A percentile compares a stretch with the other conserved stretches of the same genome.
These are phyloP conservation scores for Chlamydomonas incerta DNA, from an alignment of 139 green algal species.

Conservation along the genomic window DNA sequence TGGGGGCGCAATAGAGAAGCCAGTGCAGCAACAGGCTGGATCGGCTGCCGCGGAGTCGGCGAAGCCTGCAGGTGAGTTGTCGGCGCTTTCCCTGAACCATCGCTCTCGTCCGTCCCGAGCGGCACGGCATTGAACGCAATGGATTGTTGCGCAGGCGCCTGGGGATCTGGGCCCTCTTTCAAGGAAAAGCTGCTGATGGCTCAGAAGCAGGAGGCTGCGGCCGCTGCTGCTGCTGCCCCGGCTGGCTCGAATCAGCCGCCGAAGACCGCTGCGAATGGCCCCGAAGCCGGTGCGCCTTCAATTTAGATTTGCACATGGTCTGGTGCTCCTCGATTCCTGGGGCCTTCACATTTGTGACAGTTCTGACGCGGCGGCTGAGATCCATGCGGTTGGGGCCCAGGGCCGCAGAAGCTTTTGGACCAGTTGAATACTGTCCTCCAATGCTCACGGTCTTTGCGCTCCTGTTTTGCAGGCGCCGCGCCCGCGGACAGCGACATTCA, in stretches of 20 bases:
- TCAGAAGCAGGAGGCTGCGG: slow-evolving; percentile 12
- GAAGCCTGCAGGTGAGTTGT: background rate
- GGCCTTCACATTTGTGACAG: background rate
- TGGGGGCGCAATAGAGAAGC: slow-evolving; percentile 1
- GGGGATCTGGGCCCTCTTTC: slow-evolving; percentile 30
- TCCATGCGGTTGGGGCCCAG: background rate
- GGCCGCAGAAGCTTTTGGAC: no score
- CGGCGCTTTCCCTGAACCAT: background rate
- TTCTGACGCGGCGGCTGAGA: slow-evolving; percentile 11
- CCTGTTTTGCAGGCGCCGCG: no score
- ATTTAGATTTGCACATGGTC: background rate
- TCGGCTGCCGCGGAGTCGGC: slow-evolving; percentile 1
- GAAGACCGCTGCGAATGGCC: background rate
- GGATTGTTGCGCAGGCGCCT: background rate
- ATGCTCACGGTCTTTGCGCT: background rate
- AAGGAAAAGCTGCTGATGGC: slow-evolving; percentile 37
- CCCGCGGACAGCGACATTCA: slow-evolving; percentile 28
- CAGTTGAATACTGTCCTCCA: background rate
- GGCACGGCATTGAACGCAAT: background rate
- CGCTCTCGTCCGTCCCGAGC: background rate
- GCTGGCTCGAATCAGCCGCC: slow-evolving; percentile 12
- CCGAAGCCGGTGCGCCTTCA: background rate
- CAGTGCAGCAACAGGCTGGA: slow-evolving; percentile 12
- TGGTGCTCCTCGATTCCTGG: background rate
- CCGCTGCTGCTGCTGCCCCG: background rate